These are phyloP conservation scores for Ustilago nuda DNA, from an alignment of 1,284 basidiomycete species.

Conservation along the genomic window DNA sequence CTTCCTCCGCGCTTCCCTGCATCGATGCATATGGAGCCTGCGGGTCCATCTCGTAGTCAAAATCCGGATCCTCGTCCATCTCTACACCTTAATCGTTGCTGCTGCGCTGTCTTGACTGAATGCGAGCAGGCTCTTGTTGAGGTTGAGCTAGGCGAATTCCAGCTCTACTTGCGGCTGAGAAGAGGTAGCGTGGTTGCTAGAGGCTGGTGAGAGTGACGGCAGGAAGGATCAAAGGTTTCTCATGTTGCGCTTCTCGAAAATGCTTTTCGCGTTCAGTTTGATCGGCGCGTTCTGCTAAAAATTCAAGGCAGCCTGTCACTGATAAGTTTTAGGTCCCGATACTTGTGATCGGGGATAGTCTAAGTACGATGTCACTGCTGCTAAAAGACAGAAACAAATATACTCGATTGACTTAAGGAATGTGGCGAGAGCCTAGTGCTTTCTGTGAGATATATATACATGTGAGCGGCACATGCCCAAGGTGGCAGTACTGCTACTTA, in stretches of 20 bases:
- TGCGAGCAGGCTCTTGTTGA: neutral
- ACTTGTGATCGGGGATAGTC: too few species aligned
- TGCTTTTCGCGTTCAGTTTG: neutral
- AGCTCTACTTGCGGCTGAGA: neutral
- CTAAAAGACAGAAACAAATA: too few species aligned
- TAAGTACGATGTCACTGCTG: too few species aligned
- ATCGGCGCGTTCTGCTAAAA: neutral
- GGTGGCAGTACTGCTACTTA: too few species aligned
- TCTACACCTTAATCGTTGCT: neutral
- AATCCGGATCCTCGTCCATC: conserved; percentile 34
- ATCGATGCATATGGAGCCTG: conserved; percentile 7
- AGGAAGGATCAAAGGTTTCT: neutral
- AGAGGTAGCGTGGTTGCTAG: neutral
- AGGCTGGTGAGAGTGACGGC: neutral
- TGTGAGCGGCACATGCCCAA: too few species aligned
- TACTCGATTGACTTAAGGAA: too few species aligned
- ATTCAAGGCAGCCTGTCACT: neutral
- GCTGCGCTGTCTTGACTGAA: neutral
- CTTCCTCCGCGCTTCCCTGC: conserved; percentile 20
- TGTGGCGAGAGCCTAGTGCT: too few species aligned
- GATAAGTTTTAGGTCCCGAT: too few species aligned
- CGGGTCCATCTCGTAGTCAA: conserved; percentile 50
- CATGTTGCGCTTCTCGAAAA: neutral
- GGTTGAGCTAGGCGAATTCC: neutral
- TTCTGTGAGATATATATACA: too few species aligned